Base-by-base conservation (phyloP, 169 alveolate species). In the Eimeria necatrix region DNA sequence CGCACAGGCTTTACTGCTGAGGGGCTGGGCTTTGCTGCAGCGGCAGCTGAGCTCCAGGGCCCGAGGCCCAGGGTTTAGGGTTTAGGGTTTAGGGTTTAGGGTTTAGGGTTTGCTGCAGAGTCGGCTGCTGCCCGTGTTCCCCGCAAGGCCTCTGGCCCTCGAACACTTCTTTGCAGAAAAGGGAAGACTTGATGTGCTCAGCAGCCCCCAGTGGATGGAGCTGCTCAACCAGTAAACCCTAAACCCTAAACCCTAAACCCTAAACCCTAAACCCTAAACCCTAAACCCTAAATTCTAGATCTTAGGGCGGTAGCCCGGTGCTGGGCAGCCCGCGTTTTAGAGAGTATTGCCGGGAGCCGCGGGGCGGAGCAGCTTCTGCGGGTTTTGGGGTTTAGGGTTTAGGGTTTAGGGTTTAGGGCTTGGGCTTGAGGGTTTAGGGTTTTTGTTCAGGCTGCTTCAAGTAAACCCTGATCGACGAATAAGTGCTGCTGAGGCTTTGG, bases 161-260 rank as follows among this genome's bases (percentile, higher is more conserved):
- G 87, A 78, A 49, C 24, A n/a, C n/a, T 2, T 78, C 41, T 41
- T 78, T 6, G 87, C 87, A 49, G 87, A 78, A 32, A 78, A 78
- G 48, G 64, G 48, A 46, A 78, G 61, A 26, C 52, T 78, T 6
- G 87, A 78, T 49, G 87, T 46, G 41, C 87, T 76, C 24, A 32
- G 24, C 12, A 32, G 22, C 87, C 87, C 87, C 26, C 26, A 16
- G 10, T 48, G 61, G 61, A 46, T 76, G 61, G 53, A 76, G 5
- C 56, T 46, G 20, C 87, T 48, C 18, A 76, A 76, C 32, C 87
- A 32, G 64, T 76, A 76, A 76, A 48, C 87, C 88, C 88, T 51
- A 78, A 81, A 81, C 73, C 90, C 73, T 53, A 81, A 48, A 76
- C 86, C 60, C 86, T 76, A 76, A 76, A 76, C 86, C 86, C 61